Conservation (phyloP, 768 basidiomycete species). For the Ramaria sp. region DNA sequence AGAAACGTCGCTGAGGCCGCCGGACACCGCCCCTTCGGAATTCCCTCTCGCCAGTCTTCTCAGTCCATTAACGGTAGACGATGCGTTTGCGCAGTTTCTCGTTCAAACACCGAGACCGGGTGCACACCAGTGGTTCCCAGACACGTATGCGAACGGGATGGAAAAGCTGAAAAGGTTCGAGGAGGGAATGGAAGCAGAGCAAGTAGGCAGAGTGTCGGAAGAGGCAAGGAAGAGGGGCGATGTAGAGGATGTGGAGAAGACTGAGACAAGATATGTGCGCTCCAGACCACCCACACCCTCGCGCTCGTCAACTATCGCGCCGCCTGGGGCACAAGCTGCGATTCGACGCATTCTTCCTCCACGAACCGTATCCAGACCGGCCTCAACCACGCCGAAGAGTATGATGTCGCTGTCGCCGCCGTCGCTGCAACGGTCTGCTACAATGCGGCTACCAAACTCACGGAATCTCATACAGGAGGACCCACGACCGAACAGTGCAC, state of each 20-base stretch:
- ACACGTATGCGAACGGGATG: not conserved
- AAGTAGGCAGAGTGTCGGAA: not conserved
- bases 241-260: no score
- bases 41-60: no score
- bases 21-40: not conserved
- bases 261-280: not conserved
- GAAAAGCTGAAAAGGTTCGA: not conserved
- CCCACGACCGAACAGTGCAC: not conserved
- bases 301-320: not conserved
- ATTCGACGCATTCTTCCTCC: not conserved
- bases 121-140: no score
- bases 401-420: not conserved
- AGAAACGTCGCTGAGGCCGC: not conserved
- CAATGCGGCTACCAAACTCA: not conserved
- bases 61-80: not conserved
- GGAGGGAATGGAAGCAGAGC: not conserved
- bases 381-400: not conserved
- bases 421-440: not conserved
- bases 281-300: not conserved
- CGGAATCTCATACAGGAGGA: not conserved
- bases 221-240: not conserved
- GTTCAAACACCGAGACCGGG: no score
- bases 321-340: not conserved
- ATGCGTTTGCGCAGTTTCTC: not conserved
- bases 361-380: not conserved